These are phyloP conservation scores for Triticum timopheevii DNA, from an alignment of 176 grass and related monocot genomes.

Conservation along the genomic window DNA sequence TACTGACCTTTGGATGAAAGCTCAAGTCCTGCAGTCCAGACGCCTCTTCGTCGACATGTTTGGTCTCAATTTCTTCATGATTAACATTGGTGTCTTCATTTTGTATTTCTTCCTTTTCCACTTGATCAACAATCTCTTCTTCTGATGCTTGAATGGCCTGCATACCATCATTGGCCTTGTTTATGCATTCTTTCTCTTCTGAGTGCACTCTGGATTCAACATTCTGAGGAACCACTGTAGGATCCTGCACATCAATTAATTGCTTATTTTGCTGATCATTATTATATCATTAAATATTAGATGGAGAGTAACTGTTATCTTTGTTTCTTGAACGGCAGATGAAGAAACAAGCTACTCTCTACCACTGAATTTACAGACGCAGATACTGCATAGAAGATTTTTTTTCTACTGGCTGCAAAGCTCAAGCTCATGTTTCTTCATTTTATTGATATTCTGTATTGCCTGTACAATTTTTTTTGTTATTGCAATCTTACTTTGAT, in stretches of 20 bases:
- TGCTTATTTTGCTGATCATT: slow-evolving; percentile 23
- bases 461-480: not conserved
- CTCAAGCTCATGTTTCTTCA: slow-evolving; percentile 10
- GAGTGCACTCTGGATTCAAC: not conserved
- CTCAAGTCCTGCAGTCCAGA: slow-evolving; percentile 16
- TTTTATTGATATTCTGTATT: slow-evolving; percentile 8
- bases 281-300: slow-evolving; percentile 20
- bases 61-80: slow-evolving; percentile 17
- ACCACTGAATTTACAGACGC: not conserved
- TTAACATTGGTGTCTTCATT: slow-evolving; percentile 24
- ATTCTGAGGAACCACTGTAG: slow-evolving; percentile 21
- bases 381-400: not conserved
- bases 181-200: slow-evolving; percentile 22
- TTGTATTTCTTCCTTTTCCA: slow-evolving; percentile 11
- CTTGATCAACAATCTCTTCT: slow-evolving; percentile 14
- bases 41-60: slow-evolving; percentile 15
- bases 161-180: slow-evolving; percentile 20
- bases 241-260: slow-evolving; percentile 20
- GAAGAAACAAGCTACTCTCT: slow-evolving; percentile 9
- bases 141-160: slow-evolving; percentile 21
- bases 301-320: not conserved
- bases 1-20: slow-evolving; percentile 34
- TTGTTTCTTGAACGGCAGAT: slow-evolving; percentile 11
- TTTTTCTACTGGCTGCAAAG: not conserved
- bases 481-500: not conserved